Conservation (phyloP, 805 yeast genomes). For the Starmerella sirachaensis region DNA sequence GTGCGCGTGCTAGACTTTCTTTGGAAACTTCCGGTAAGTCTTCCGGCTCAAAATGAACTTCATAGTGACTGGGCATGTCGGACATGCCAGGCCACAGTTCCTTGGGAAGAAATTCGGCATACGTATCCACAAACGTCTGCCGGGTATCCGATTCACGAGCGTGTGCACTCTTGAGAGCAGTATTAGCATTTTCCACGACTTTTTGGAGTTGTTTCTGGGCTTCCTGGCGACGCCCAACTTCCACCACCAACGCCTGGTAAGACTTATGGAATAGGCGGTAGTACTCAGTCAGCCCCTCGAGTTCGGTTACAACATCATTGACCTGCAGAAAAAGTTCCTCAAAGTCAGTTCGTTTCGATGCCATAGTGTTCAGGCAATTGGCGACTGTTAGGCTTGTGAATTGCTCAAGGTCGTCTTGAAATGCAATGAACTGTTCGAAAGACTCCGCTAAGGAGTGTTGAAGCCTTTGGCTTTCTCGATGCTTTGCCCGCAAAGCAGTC, state of each 20-base stretch:
- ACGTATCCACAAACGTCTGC: conserved; percentile 33
- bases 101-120: conserved; percentile 48
- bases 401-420: conserved; percentile 13
- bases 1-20: background rate
- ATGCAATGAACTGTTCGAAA: conserved; percentile 20
- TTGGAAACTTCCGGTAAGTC: conserved; percentile 19
- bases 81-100: conserved; percentile 40
- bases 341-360: too few relatives aligned
- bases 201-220: conserved; percentile 33
- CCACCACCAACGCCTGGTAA: conserved; percentile 41
- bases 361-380: too few relatives aligned
- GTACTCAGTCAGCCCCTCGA: conserved; percentile 36
- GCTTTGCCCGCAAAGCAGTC: conserved; percentile 6
- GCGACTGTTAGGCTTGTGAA: too few relatives aligned
- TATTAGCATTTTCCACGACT: conserved; percentile 34
- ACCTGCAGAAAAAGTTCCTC: conserved; percentile 24
- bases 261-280: conserved; percentile 41
- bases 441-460: conserved; percentile 21
- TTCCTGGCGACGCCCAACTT: conserved; percentile 39
- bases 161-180: conserved; percentile 31
- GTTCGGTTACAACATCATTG: conserved; percentile 27
- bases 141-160: conserved; percentile 37
- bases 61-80: conserved; percentile 26
- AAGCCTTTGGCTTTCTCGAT: conserved; percentile 13
- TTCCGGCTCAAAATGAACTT: conserved; percentile 17